Conservation (phyloP, 768 basidiomycete genomes). For the Calocybe cyanea region DNA sequence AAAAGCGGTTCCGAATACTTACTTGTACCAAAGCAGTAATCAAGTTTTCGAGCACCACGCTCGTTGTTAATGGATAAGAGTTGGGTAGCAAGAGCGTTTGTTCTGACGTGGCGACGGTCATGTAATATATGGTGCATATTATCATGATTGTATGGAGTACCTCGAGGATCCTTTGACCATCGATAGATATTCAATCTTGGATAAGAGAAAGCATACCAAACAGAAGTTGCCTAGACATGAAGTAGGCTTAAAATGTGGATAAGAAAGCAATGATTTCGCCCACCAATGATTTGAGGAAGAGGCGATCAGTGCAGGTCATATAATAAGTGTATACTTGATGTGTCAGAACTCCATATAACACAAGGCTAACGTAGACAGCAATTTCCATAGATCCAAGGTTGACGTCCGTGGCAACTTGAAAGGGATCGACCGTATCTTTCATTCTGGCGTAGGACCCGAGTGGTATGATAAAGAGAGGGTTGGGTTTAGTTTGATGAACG, state of each 20-base stretch:
- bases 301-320: too few species aligned
- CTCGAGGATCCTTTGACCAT: conserved; percentile 15
- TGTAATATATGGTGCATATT: conserved; percentile 15
- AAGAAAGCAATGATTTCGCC: too few species aligned
- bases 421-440: neutral
- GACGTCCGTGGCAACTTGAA: neutral
- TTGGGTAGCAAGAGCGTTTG: conserved; percentile 10
- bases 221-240: too few species aligned
- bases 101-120: conserved; percentile 12
- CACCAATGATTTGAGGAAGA: too few species aligned
- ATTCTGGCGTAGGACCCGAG: neutral
- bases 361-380: too few species aligned
- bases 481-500: too few species aligned
- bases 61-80: conserved; percentile 18
- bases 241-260: too few species aligned
- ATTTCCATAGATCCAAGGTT: conserved; percentile 11
- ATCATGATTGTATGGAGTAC: conserved; percentile 17
- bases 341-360: too few species aligned
- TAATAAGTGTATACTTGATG: too few species aligned
- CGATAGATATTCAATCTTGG: too few species aligned
- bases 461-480: too few species aligned
- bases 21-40: conserved; percentile 20
- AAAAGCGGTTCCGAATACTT: neutral
- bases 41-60: conserved; percentile 16
- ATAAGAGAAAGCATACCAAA: too few species aligned